Evolutionary conservation across 345 rosid species (phyloP).

Genomic region (Crucihimalaya himalaica): DNA sequence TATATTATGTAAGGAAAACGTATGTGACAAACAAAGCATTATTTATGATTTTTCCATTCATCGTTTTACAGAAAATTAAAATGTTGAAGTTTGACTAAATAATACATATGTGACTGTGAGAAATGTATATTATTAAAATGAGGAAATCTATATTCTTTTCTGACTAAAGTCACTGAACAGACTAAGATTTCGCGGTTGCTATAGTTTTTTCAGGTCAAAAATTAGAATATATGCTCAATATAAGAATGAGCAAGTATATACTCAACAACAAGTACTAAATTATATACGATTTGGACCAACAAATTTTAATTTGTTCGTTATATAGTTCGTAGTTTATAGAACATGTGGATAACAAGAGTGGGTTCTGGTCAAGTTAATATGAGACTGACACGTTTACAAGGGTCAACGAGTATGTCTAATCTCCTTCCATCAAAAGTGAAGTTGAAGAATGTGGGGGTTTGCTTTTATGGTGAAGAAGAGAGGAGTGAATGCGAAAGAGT

Average conservation of each 20-base stretch:
- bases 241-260: not conserved
- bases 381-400: conserved; percentile 28
- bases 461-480: conserved; percentile 28
- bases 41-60: no score
- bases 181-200: not conserved
- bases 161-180: not conserved
- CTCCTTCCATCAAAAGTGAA: conserved; percentile 20
- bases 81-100: not conserved
- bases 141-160: not conserved
- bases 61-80: not conserved
- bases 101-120: no score
- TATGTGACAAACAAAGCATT: no score
- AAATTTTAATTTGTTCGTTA: not conserved
- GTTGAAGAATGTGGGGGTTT: conserved; percentile 11
- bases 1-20: not conserved
- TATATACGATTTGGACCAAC: not conserved
- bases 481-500: conserved; percentile 26
- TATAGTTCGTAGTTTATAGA: conserved; percentile 21
- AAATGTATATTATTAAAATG: no score
- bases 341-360: conserved; percentile 4
- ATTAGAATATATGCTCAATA: not conserved
- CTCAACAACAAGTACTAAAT: not conserved
- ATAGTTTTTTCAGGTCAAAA: not conserved
- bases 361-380: not conserved
- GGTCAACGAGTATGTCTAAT: conserved; percentile 36